A percentile compares a stretch with the other conserved stretches of the same genome.
Conservation (phyloP, 768 basidiomycete species). For the Agrocybe pediades region DNA sequence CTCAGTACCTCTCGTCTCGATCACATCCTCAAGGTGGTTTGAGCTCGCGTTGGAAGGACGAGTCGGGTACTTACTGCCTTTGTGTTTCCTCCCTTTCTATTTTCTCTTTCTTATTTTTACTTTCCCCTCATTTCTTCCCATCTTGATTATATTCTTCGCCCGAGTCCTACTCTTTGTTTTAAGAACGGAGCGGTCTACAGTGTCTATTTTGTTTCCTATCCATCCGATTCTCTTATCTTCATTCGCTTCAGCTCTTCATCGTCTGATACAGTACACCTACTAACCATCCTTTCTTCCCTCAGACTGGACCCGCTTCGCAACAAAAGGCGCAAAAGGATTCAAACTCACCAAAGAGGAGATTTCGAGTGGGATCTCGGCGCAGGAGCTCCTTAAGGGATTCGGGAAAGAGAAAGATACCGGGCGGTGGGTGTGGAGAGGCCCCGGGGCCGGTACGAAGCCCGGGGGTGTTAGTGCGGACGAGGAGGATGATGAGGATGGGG, state of each 20-base stretch:
- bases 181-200: too few relatives aligned
- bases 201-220: too few relatives aligned
- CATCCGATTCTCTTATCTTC: not conserved
- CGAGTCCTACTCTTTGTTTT: too few relatives aligned
- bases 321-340: constrained; percentile 45
- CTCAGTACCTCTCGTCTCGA: too few relatives aligned
- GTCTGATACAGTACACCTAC: too few relatives aligned
- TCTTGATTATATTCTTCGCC: not conserved
- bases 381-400: constrained; percentile 31
- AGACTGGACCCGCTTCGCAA: constrained; percentile 42
- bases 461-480: not conserved
- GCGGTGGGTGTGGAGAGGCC: constrained; percentile 12
- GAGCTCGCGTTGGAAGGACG: too few relatives aligned
- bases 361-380: constrained; percentile 31
- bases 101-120: not conserved
- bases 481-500: not conserved
- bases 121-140: not conserved
- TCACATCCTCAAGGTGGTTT: too few relatives aligned
- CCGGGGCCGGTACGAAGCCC: not conserved
- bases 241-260: not conserved
- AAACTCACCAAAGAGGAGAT: constrained; percentile 37
- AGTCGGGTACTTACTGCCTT: not conserved
- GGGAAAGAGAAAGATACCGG: constrained; percentile 13
- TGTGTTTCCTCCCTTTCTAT: not conserved
- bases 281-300: not conserved